Percentiles rank a stretch among this genome's conserved stretches.
phyloP scores from a whole-genome alignment of 2,329 filamentous ascomycete genomes.

The Sordariomycetes sp. region DNA sequence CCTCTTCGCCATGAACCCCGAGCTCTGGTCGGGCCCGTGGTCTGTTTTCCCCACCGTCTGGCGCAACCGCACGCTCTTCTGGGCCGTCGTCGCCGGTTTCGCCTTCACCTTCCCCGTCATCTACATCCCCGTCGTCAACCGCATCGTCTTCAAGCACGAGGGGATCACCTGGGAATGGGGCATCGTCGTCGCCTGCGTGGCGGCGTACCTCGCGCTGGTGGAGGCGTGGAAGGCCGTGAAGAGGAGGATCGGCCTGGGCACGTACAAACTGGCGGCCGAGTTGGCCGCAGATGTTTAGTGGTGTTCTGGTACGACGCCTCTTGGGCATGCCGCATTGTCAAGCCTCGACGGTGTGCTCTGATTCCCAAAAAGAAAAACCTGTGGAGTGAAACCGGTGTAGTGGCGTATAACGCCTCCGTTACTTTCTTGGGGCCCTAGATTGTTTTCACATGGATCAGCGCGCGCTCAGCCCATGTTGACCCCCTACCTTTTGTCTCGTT shows the following conservation, averaged over 20 bases:
- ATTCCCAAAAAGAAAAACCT: too few species aligned
- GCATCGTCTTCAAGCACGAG: conserved; percentile 57
- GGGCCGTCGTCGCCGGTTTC: conserved; percentile 50
- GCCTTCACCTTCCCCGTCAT: conserved; percentile 50
- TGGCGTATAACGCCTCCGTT: neutral
- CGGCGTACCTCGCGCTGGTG: conserved; percentile 50
- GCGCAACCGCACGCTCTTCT: conserved; percentile 58
- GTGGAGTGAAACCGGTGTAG: neutral
- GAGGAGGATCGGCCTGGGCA: conserved; percentile 29
- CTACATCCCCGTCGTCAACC: conserved; percentile 59
- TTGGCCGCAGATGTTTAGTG: neutral
- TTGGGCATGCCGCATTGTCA: neutral
- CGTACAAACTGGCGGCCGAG: neutral
- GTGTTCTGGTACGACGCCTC: neutral
- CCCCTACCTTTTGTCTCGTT: neutral
- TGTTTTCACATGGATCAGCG: neutral
- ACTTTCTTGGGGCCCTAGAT: neutral
- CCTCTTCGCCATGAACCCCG: conserved; percentile 55
- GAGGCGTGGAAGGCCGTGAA: conserved; percentile 63
- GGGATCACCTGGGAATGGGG: conserved; percentile 65
- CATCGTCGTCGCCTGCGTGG: conserved; percentile 48
- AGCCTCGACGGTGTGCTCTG: too few species aligned
- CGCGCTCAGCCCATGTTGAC: neutral
- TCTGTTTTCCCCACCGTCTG: conserved; percentile 52
- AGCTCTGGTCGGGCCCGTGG: conserved; percentile 33